A percentile compares a stretch with the other conserved stretches of the same genome.
phyloP scores from a whole-genome alignment of 169 alveolate species.

The Plasmodium sp. region DNA sequence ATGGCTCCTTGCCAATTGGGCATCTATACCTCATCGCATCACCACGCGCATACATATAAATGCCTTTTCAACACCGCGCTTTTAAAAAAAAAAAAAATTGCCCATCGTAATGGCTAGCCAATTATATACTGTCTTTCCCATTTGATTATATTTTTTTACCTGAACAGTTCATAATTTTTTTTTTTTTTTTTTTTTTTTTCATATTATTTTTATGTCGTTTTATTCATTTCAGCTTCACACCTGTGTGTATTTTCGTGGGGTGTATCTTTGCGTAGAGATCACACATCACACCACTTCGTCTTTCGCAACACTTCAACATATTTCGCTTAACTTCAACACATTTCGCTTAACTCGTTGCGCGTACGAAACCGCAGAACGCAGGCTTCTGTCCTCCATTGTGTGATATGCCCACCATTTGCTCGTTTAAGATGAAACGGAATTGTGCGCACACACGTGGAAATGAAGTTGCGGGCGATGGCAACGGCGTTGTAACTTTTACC shows the following conservation, averaged over 20 bases:
- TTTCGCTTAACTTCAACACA: neutral
- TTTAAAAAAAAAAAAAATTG: neutral
- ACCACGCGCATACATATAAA: neutral
- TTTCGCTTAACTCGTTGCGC: neutral
- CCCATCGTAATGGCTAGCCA: neutral
- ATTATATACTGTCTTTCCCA: neutral
- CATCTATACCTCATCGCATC: neutral
- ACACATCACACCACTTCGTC: neutral
- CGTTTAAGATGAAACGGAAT: neutral
- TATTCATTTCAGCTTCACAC: neutral
- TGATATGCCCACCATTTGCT: neutral
- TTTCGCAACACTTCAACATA: neutral
- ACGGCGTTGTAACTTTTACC: neutral
- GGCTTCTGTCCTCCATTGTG: neutral
- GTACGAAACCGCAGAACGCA: neutral
- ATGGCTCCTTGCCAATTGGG: neutral
- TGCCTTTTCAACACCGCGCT: neutral
- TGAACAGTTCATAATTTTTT: neutral
- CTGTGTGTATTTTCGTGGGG: neutral
- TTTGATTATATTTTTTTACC: neutral
- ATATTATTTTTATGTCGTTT: neutral
- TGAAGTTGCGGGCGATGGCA: neutral
- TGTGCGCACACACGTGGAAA: neutral
- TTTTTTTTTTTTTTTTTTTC: neutral
- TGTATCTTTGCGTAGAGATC: neutral